Base-by-base conservation (phyloP, 176 grass and related monocot genomes). In the Eremochloa ophiuroides region DNA sequence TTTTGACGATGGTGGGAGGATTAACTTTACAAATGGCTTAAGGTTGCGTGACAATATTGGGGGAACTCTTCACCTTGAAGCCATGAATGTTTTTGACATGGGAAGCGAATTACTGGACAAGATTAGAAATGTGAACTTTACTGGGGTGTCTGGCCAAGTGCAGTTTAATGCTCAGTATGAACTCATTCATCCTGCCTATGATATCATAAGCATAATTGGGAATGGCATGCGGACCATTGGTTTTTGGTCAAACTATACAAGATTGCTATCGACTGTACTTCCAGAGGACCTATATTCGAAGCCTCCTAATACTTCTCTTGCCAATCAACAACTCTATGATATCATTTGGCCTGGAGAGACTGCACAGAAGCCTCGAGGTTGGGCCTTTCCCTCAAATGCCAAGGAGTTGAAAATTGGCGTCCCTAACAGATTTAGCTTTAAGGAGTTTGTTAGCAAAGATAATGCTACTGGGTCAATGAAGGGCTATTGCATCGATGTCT, bases 191-290 rank as follows among this genome's bases (percentile, higher is more conserved):
- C 92, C 95, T 58, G 79, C 95, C 7, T 98, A 95, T 89, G 95
- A 98, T 71, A 79, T 98, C 78, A 89, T 98, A 78, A 98, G 89
- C 26, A 56, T 98, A 13, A 83, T 91, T 26, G 95, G 95, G 73
- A 98, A 88, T 43, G 95, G 95, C 26, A 78, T 81, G 68, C 88
- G 88, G 6, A 95, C 75, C 11, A 74, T 98, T 56, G 95, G 95
- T 80, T 98, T 76, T 81, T 98, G 95, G 95, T 98, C 95, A 48
- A 98, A 98, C 62, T 93, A 89, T 93, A 93, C 95, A 55, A 80
- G 86, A 12, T 43, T 85, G 46, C 59, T 98, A n/a, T 91, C 95
- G 0, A 86, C 86, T 17, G 33, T 86, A 26, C 88, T 66, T 14
- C 95, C 95, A 55, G 95, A 98, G 74, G 87, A 83, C 13, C 71